Percentiles rank a stretch among this genome's conserved stretches.
These are phyloP conservation scores for Knufia fluminis DNA, from an alignment of 2,329 filamentous ascomycete genomes.

Conservation along the genomic window DNA sequence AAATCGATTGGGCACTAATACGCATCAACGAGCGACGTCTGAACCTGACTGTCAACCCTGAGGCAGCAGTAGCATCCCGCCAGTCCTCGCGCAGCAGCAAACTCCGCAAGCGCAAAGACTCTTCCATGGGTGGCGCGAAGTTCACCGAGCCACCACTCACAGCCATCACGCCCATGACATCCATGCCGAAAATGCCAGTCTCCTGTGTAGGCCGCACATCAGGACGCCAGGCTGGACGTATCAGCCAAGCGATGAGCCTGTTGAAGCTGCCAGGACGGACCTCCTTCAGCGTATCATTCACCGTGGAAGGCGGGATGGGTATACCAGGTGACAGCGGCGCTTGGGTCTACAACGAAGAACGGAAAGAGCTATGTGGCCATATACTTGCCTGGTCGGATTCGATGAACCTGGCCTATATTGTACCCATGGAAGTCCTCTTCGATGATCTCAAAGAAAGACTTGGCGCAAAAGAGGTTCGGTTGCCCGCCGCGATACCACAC, in stretches of 20 bases:
- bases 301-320: conserved; percentile 38
- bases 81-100: conserved; percentile 26
- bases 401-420: conserved; percentile 79
- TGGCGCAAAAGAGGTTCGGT: conserved; percentile 11
- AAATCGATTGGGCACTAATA: conserved; percentile 93
- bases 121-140: neutral
- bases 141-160: conserved; percentile 21
- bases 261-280: conserved; percentile 80
- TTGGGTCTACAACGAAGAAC: conserved; percentile 75
- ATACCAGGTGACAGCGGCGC: conserved; percentile 87
- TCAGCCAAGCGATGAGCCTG: conserved; percentile 67
- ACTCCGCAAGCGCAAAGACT: conserved; percentile 9
- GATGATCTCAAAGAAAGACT: conserved; percentile 55
- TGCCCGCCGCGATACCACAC: neutral
- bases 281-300: conserved; percentile 66
- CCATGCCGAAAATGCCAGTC: conserved; percentile 65
- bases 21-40: conserved; percentile 63
- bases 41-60: conserved; percentile 45
- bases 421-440: conserved; percentile 84
- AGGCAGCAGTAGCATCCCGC: conserved; percentile 28
- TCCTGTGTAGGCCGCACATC: conserved; percentile 84
- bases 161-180: conserved; percentile 49
- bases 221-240: conserved; percentile 68
- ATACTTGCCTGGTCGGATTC: conserved; percentile 79
- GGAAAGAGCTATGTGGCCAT: conserved; percentile 78